Conservation (phyloP, 2,329 filamentous ascomycete species). For the Cordyceps militaris region DNA sequence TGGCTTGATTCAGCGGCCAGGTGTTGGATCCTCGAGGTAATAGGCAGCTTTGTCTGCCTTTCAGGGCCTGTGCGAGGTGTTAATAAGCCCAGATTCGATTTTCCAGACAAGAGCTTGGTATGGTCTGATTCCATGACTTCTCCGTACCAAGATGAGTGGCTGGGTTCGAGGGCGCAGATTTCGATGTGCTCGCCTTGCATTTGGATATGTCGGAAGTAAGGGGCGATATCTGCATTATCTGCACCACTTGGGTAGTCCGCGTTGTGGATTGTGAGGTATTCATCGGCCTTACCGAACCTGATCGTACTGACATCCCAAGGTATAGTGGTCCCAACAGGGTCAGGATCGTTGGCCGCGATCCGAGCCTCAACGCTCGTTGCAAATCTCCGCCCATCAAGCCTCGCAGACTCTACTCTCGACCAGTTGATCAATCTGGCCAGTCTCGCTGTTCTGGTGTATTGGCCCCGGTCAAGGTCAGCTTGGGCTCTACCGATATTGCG, state of each 20-base stretch:
- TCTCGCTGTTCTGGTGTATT: too few species aligned
- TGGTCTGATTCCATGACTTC: neutral
- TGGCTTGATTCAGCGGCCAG: neutral
- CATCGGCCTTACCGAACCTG: neutral
- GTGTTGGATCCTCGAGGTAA: neutral
- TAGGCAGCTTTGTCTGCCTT: neutral
- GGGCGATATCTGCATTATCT: neutral
- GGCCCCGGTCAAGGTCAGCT: too few species aligned
- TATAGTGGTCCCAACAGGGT: neutral
- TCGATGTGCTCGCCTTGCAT: neutral
- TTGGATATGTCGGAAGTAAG: neutral
- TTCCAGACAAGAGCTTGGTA: neutral
- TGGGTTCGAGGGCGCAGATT: neutral
- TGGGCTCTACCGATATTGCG: too few species aligned
- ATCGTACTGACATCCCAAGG: neutral
- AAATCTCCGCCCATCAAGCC: neutral
- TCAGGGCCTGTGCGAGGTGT: neutral
- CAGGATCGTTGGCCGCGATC: neutral
- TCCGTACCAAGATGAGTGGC: neutral
- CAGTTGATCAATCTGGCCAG: too few species aligned
- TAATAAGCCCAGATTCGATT: neutral
- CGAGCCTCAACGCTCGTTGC: too few species aligned
- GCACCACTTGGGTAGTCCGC: neutral
- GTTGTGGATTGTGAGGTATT: constrained; percentile 1
- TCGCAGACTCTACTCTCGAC: neutral